Conservation (phyloP, 2,329 filamentous ascomycete genomes). For the Colletotrichum euphorbiae region DNA sequence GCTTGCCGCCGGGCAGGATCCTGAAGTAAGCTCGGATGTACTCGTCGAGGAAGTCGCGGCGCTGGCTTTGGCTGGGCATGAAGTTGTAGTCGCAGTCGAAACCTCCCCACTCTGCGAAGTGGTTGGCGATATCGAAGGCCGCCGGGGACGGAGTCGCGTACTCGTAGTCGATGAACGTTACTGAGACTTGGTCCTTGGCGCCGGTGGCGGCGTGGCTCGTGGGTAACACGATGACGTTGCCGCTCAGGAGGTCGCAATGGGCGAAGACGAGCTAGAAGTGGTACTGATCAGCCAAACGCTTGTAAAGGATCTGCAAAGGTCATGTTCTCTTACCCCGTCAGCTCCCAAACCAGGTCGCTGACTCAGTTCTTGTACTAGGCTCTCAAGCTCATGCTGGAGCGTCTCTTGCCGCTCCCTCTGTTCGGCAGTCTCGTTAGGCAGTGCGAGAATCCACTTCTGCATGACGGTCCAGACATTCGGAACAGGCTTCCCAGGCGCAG, state of each 20-base stretch:
- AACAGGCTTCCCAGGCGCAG: conserved; percentile 75
- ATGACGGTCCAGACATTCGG: conserved; percentile 95
- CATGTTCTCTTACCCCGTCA: conserved; percentile 70
- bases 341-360: conserved; percentile 80
- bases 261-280: conserved; percentile 81
- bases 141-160: conserved; percentile 95
- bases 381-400: conserved; percentile 80
- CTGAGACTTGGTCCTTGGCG: conserved; percentile 59
- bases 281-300: conserved; percentile 19
- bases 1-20: conserved; percentile 56
- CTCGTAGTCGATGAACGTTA: conserved; percentile 97
- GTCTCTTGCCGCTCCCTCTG: conserved; percentile 74
- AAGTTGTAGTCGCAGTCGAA: conserved; percentile 93
- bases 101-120: conserved; percentile 98
- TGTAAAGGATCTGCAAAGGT: not conserved
- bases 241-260: conserved; percentile 95
- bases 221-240: conserved; percentile 90
- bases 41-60: conserved; percentile 83
- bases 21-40: conserved; percentile 83
- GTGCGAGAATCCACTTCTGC: conserved; percentile 92
- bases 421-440: conserved; percentile 78
- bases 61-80: conserved; percentile 81
- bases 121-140: conserved; percentile 96
- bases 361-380: conserved; percentile 77
- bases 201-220: conserved; percentile 47